These are phyloP conservation scores for Mycena belliarum DNA, from an alignment of 768 basidiomycete genomes.

Conservation along the genomic window DNA sequence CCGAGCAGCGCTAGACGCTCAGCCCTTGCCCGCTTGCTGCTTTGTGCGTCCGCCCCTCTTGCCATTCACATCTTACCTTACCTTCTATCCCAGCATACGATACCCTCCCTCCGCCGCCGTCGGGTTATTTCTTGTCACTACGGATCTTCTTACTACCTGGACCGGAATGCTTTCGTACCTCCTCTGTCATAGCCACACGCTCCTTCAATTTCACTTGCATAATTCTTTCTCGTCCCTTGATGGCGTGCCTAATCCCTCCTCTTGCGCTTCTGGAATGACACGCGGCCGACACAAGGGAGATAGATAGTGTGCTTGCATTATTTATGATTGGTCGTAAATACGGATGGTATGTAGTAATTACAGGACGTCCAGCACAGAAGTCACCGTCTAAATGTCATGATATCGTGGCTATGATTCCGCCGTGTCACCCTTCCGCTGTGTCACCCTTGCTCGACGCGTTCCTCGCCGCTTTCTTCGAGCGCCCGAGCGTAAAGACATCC, in stretches of 20 bases:
- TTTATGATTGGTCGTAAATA: too few relatives aligned
- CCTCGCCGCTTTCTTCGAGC: too few relatives aligned
- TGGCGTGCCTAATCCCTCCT: too few relatives aligned
- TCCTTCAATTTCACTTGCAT: conserved; percentile 11
- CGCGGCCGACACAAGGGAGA: too few relatives aligned
- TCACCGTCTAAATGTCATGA: too few relatives aligned
- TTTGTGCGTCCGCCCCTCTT: neutral
- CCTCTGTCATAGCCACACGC: conserved; percentile 15
- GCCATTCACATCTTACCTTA: neutral
- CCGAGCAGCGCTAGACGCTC: conserved; percentile 30
- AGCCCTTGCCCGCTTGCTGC: neutral
- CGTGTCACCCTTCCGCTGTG: too few relatives aligned
- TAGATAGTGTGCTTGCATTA: too few relatives aligned
- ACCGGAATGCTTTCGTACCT: conserved; percentile 12
- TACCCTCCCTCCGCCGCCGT: conserved; percentile 5
- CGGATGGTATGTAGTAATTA: too few relatives aligned
- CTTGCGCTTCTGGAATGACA: too few relatives aligned
- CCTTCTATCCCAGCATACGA: neutral
- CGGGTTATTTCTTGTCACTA: conserved; percentile 12
- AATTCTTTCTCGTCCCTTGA: neutral
- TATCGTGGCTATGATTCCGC: too few relatives aligned
- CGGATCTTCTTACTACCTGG: conserved; percentile 17
- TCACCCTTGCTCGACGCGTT: too few relatives aligned
- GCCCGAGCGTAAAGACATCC: conserved; percentile 4
- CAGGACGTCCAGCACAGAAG: too few relatives aligned